A percentile compares a stretch with the other conserved stretches of the same genome.
These are phyloP conservation scores for Ceratorhiza oryzae-sativae DNA, from an alignment of 1,284 basidiomycete species.

Conservation along the genomic window DNA sequence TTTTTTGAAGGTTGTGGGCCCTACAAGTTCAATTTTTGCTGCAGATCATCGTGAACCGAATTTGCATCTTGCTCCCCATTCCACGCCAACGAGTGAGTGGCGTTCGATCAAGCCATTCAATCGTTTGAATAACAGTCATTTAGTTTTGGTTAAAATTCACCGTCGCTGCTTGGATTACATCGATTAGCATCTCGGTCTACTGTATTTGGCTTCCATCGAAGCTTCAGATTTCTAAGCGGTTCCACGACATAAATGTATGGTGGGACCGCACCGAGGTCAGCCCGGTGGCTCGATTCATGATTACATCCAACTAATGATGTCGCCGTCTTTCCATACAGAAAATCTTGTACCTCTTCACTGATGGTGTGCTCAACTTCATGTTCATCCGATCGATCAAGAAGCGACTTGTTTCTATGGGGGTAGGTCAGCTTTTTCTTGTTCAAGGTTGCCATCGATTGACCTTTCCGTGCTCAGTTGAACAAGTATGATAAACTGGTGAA, in stretches of 20 bases:
- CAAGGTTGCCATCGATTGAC: not conserved
- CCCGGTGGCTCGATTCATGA: not conserved
- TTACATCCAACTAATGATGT: no score
- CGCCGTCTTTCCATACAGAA: no score
- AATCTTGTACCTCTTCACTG: slow-evolving; percentile 44
- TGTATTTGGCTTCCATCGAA: slow-evolving; percentile 44
- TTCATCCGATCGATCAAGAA: slow-evolving; percentile 41
- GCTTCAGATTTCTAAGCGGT: slow-evolving; percentile 40
- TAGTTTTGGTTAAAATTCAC: slow-evolving; percentile 42
- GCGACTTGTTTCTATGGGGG: slow-evolving; percentile 41
- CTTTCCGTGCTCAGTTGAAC: not conserved
- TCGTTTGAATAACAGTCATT: not conserved
- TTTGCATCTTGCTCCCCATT: slow-evolving; percentile 36
- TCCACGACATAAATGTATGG: slow-evolving; percentile 37
- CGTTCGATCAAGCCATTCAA: no score
- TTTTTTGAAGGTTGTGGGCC: slow-evolving; percentile 14
- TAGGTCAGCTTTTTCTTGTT: not conserved
- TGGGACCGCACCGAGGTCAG: slow-evolving; percentile 43
- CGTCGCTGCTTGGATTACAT: slow-evolving; percentile 39
- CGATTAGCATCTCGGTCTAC: slow-evolving; percentile 43
- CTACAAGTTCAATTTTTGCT: slow-evolving; percentile 43
- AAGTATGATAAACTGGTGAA: slow-evolving; percentile 43
- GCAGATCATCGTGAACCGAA: slow-evolving; percentile 44
- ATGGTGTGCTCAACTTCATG: slow-evolving; percentile 41
- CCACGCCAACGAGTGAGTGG: not conserved